Base-by-base conservation (phyloP, 805 yeast species). In the Geotrichum ghanense region DNA sequence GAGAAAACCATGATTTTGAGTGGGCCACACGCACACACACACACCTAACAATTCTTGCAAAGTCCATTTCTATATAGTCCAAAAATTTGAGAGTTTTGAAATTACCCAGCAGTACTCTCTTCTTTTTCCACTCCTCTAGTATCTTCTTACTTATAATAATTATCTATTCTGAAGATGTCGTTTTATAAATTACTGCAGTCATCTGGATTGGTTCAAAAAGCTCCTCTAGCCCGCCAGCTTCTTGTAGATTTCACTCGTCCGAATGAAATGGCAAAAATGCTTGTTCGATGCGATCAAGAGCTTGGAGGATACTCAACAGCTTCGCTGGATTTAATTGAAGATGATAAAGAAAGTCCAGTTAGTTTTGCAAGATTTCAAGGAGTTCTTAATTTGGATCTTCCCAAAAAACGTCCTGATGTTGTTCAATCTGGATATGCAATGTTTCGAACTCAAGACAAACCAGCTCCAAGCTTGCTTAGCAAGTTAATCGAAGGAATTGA, bases 281-380 rank as follows among this genome's bases (percentile, higher is more conserved):
- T 83, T 51, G 72, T 79, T 1, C 69, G 92, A 45, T 72, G 83
- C 39, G 95, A 85, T 63, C 72, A 76, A 54, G 87, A 83, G 45
- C 67, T 85, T 45, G 90, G 90, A 1, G 95, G 95, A 0, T 84
- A 68, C 62, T 80, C 89, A 39, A 77, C 84, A 41, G 90, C 69
- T 44, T 68, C 67, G 54, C 66, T 76, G 43, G 76, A 70, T 34
- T 55, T 71, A 34, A 49, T 62, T 50, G 51, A 65, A 54, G 50
- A 75, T 57, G 53, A 68, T 53, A 14, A 34, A 21, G 24, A 16
- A 17, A 19, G n/a, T 34, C 3, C 25, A 21, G 19, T 17, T 16
- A 3, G 41, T 17, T 70, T 69, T 50, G 95, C 81, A 1, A 73
- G 75, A 49, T 81, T 85, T 65, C 78, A 76, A 59, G 95, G 95